Evolutionary conservation across 106 monocot species (phyloP).

Genomic region (Agapanthus africanus): DNA sequence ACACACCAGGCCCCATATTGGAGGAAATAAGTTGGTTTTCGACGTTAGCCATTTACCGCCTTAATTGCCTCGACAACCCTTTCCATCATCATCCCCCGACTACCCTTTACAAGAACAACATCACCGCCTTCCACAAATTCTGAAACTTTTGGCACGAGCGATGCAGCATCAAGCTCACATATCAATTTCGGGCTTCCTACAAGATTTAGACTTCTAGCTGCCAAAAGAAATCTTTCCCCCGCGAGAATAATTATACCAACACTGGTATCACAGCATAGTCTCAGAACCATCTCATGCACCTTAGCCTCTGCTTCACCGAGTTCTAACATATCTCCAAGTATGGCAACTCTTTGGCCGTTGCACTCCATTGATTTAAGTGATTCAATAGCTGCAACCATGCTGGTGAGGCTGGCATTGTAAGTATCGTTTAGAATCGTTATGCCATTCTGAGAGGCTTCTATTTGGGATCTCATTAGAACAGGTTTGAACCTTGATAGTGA

Average conservation of each 20-base stretch:
- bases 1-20: too few relatives aligned
- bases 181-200: neutral
- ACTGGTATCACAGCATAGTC: constrained; percentile 15
- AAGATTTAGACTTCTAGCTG: constrained; percentile 11
- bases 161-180: constrained; percentile 9
- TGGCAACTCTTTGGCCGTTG: constrained; percentile 15
- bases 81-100: constrained; percentile 29
- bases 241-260: constrained; percentile 18
- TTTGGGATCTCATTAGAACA: constrained; percentile 25
- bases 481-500: constrained; percentile 27
- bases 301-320: constrained; percentile 14
- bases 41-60: neutral
- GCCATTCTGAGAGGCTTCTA: constrained; percentile 12
- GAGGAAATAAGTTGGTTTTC: too few relatives aligned
- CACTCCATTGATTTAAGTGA: constrained; percentile 23
- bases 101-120: constrained; percentile 33
- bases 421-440: constrained; percentile 27
- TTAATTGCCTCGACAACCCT: constrained; percentile 24
- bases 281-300: constrained; percentile 18
- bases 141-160: neutral
- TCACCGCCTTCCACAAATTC: constrained; percentile 15
- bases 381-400: constrained; percentile 29
- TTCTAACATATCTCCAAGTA: constrained; percentile 36
- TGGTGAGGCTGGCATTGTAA: constrained; percentile 26
- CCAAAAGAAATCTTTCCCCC: constrained; percentile 21